Conservation (phyloP, 352 stramenopile genomes). For the Globisporangium okanoganense region DNA sequence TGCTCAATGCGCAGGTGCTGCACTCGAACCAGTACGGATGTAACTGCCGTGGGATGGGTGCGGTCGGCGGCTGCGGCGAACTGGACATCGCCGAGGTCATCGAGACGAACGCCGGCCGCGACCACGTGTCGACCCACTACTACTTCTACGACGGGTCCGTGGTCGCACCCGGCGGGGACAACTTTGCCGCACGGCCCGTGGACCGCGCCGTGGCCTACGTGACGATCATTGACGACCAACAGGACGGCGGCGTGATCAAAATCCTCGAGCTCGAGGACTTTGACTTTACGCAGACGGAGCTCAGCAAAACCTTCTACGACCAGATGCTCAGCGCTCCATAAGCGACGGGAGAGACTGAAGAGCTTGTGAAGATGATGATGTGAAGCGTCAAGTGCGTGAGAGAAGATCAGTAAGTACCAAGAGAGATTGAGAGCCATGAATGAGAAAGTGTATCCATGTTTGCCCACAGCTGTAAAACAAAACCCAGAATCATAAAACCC, state of each 20-base stretch:
- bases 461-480: not conserved
- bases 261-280: constrained; percentile 27
- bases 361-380: not conserved
- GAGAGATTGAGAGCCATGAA: not conserved
- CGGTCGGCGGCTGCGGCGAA: constrained; percentile 58
- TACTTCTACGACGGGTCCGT: constrained; percentile 22
- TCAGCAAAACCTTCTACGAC: not conserved
- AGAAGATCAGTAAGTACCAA: not conserved
- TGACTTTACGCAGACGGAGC: constrained; percentile 21
- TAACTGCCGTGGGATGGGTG: constrained; percentile 61
- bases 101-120: constrained; percentile 39
- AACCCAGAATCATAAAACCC: not conserved
- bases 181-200: constrained; percentile 27
- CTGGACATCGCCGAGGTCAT: constrained; percentile 73
- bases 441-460: not conserved
- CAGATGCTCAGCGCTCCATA: constrained; percentile 8
- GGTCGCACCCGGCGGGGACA: constrained; percentile 24
- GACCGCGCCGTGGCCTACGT: constrained; percentile 25
- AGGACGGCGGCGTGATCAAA: constrained; percentile 24
- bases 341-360: not conserved
- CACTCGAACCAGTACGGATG: constrained; percentile 67
- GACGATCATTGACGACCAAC: constrained; percentile 29
- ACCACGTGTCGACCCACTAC: constrained; percentile 22
- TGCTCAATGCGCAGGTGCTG: constrained; percentile 69
- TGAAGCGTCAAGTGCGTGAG: not conserved